phyloP scores from a whole-genome alignment of 768 basidiomycete genomes.

The Amanita muscaria region DNA sequence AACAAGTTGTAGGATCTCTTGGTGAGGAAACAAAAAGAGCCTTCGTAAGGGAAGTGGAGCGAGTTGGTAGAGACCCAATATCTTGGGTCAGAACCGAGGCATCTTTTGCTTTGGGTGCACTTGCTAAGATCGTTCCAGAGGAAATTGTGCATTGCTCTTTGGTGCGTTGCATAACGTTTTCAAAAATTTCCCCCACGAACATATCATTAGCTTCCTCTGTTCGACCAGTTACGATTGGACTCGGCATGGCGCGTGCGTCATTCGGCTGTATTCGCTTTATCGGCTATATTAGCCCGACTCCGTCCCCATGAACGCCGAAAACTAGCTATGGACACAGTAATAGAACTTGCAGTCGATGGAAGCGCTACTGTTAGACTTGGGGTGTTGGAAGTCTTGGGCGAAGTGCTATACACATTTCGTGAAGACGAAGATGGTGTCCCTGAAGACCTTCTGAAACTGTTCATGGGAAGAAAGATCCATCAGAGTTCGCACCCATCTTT shows the following conservation, averaged over 20 bases:
- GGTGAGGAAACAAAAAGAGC: conserved; percentile 46
- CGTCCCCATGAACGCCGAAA: conserved; percentile 44
- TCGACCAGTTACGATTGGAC: conserved; percentile 63
- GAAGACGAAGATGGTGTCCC: conserved; percentile 61
- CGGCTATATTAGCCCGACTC: conserved; percentile 67
- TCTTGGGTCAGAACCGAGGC: conserved; percentile 83
- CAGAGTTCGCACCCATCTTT: conserved; percentile 10
- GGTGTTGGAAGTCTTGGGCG: conserved; percentile 80
- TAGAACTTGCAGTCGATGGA: conserved; percentile 55
- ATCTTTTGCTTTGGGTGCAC: conserved; percentile 77
- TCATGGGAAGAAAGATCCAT: conserved; percentile 54
- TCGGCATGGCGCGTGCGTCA: conserved; percentile 77
- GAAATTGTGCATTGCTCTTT: conserved; percentile 58
- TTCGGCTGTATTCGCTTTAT: conserved; percentile 78
- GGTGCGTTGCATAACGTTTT: conserved; percentile 25
- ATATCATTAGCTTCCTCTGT: conserved; percentile 61
- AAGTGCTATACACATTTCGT: conserved; percentile 79
- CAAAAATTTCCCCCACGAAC: conserved; percentile 5
- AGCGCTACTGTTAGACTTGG: conserved; percentile 65
- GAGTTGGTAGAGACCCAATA: conserved; percentile 53
- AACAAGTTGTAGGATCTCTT: conserved; percentile 36
- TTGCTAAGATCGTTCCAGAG: conserved; percentile 80
- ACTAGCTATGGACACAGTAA: conserved; percentile 58
- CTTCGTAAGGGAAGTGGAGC: conserved; percentile 69
- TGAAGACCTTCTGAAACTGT: conserved; percentile 61